Percentiles rank a stretch among this genome's conserved stretches.
Conservation (phyloP, 192 early-diverging fungal genomes). For the Rhizophagus sp. region DNA sequence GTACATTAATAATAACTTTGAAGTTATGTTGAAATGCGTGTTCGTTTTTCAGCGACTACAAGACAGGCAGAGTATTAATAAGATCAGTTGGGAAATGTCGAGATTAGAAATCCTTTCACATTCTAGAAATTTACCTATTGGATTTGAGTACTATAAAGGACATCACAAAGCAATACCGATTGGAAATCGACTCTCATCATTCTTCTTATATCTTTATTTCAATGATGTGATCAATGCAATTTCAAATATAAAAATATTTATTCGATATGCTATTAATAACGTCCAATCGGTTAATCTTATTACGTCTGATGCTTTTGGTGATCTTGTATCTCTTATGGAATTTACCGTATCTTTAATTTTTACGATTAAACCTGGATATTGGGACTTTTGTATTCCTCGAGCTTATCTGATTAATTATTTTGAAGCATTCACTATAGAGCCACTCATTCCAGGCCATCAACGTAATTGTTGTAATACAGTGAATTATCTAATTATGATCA, state of each 20-base stretch:
- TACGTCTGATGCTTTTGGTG: not conserved
- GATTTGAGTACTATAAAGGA: conserved; percentile 9
- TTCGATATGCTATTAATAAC: conserved; percentile 16
- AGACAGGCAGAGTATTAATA: not conserved
- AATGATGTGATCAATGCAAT: conserved; percentile 12
- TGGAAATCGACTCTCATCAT: conserved; percentile 14
- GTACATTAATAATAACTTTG: conserved; percentile 30
- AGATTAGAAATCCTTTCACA: not conserved
- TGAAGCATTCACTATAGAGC: not conserved
- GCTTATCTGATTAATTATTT: conserved; percentile 21
- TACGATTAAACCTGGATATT: not conserved
- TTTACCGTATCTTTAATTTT: conserved; percentile 14
- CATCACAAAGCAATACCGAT: not conserved
- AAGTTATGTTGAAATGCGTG: conserved; percentile 34
- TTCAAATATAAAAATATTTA: not conserved
- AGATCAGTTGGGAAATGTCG: not conserved
- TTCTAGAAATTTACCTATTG: not conserved
- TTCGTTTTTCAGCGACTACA: conserved; percentile 2
- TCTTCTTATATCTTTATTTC: not conserved
- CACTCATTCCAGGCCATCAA: conserved; percentile 5
- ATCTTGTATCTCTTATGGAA: conserved; percentile 23
- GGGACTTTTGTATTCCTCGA: conserved; percentile 14
- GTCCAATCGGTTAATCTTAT: not conserved
- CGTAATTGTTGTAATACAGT: not conserved
- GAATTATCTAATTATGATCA: not conserved